Percentiles rank a stretch among this genome's conserved stretches.
These are phyloP conservation scores for Cyberlindnera mrakii DNA, from an alignment of 805 yeast species.

Conservation along the genomic window DNA sequence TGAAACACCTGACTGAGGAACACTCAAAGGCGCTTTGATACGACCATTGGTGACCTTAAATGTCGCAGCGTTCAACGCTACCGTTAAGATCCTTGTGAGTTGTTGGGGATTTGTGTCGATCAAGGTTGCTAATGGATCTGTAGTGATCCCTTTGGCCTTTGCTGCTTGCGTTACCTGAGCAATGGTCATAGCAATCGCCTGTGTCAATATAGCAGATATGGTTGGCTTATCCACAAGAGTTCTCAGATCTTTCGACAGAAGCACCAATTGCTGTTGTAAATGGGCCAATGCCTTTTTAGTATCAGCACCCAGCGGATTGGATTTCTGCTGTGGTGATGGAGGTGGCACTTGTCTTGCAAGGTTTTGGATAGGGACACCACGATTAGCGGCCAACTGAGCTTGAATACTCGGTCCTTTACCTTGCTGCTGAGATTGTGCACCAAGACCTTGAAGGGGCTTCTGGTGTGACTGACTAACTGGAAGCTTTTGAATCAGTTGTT, in stretches of 20 bases:
- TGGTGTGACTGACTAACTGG: neutral
- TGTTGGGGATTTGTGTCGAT: conserved; percentile 80
- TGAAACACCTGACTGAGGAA: conserved; percentile 19
- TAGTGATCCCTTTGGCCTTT: conserved; percentile 73
- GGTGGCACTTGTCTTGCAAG: conserved; percentile 23
- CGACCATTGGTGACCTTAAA: conserved; percentile 51
- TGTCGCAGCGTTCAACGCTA: conserved; percentile 77
- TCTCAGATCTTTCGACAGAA: conserved; percentile 64
- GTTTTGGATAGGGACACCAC: conserved; percentile 19
- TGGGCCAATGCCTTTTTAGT: conserved; percentile 65
- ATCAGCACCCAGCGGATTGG: conserved; percentile 29
- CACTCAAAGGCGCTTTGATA: conserved; percentile 34
- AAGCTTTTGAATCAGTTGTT: conserved; percentile 1
- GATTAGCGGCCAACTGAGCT: conserved; percentile 28
- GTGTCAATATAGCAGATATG: conserved; percentile 79
- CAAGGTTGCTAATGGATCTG: conserved; percentile 70
- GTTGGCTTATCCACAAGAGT: conserved; percentile 74
- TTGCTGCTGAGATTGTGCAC: neutral
- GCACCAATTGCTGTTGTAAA: conserved; percentile 79
- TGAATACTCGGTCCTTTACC: conserved; percentile 23
- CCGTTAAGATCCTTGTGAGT: conserved; percentile 69
- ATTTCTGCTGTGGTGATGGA: conserved; percentile 21
- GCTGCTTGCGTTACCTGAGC: conserved; percentile 88
- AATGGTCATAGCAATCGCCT: conserved; percentile 88
- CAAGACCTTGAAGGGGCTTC: neutral